Evolutionary conservation across 306 rosid species (phyloP).

Genomic region (Castanopsis chinensis): DNA sequence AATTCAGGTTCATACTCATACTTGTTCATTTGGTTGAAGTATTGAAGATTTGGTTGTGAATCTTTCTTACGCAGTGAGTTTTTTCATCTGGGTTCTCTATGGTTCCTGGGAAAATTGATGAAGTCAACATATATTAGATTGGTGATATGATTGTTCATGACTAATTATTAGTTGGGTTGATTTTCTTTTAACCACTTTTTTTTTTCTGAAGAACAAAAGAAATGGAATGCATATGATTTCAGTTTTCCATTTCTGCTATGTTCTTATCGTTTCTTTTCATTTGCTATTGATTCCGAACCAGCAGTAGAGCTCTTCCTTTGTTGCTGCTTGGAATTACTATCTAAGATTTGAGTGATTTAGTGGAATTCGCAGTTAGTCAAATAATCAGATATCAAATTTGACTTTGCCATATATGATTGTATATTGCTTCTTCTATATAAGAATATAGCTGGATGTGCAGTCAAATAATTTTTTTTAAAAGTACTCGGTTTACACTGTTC

Average conservation of each 20-base stretch:
- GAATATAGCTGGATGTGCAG: too few relatives aligned
- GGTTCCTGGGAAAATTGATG: not conserved
- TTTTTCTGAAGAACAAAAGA: not conserved
- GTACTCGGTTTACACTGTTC: too few relatives aligned
- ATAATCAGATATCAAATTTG: not conserved
- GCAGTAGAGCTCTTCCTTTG: not conserved
- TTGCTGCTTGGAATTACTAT: not conserved
- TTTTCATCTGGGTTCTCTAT: constrained; percentile 29
- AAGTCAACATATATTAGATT: not conserved
- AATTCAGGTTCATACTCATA: not conserved
- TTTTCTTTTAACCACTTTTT: not conserved
- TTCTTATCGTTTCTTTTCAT: not conserved
- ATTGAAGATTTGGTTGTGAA: not conserved
- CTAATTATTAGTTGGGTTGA: not conserved
- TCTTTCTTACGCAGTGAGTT: constrained; percentile 19
- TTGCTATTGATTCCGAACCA: not conserved
- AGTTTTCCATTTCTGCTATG: not conserved
- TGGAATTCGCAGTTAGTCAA: not conserved
- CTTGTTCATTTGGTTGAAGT: not conserved
- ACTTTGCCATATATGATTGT: not conserved
- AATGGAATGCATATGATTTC: not conserved
- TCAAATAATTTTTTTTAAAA: too few relatives aligned
- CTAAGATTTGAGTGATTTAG: not conserved
- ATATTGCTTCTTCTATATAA: too few relatives aligned
- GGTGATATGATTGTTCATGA: not conserved